Conservation (phyloP, 2,329 filamentous ascomycete genomes). For the Venturia nashicola region DNA sequence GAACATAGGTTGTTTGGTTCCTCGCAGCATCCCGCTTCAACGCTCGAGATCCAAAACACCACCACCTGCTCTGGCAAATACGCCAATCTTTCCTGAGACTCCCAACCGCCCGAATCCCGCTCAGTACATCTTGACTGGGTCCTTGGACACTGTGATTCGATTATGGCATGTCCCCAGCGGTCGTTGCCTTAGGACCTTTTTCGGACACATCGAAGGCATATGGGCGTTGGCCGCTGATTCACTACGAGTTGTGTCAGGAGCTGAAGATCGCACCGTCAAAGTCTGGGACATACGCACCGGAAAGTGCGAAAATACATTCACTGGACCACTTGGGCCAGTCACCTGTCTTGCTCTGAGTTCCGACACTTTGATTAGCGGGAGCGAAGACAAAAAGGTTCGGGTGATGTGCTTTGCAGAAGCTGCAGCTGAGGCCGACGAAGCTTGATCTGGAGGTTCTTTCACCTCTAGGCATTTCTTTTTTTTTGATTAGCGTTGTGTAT, state of each 20-base stretch:
- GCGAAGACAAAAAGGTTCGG: slow-evolving; percentile 84
- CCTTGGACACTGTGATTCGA: slow-evolving; percentile 80
- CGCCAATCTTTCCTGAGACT: slow-evolving; percentile 46
- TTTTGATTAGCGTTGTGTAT: not conserved
- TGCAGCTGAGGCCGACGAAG: not conserved
- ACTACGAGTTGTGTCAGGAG: slow-evolving; percentile 74
- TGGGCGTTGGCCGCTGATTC: slow-evolving; percentile 89
- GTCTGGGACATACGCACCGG: slow-evolving; percentile 89
- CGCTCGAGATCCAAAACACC: slow-evolving; percentile 4
- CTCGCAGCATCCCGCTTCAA: not conserved
- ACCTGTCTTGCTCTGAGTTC: slow-evolving; percentile 90
- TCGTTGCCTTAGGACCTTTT: slow-evolving; percentile 80
- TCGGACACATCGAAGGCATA: slow-evolving; percentile 90
- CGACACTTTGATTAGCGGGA: slow-evolving; percentile 76
- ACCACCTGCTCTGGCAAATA: slow-evolving; percentile 11
- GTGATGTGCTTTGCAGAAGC: slow-evolving; percentile 31
- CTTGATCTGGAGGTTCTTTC: not conserved
- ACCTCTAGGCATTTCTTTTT: not conserved
- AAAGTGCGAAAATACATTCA: slow-evolving; percentile 84
- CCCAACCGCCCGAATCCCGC: slow-evolving; percentile 60
- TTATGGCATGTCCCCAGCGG: slow-evolving; percentile 83
- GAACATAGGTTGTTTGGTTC: not conserved
- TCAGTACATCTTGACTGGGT: slow-evolving; percentile 78
- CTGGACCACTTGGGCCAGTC: slow-evolving; percentile 79
- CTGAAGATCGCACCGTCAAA: slow-evolving; percentile 91